These are phyloP conservation scores for Oryza australiensis DNA, from an alignment of 176 grass and related monocot genomes.

Conservation along the genomic window DNA sequence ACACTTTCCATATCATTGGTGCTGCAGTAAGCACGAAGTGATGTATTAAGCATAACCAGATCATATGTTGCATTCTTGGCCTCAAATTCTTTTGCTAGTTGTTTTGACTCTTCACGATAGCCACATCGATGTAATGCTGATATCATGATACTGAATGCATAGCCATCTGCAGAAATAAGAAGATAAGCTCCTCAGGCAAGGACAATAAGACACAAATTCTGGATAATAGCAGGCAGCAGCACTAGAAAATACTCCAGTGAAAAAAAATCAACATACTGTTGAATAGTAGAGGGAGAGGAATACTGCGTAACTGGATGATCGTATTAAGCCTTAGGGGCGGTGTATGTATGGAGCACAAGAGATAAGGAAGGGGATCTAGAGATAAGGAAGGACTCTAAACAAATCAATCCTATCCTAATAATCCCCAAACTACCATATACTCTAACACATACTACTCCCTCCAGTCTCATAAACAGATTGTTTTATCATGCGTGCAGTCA, in stretches of 20 bases:
- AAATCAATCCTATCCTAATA: too few species aligned
- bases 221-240: neutral
- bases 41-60: slow-evolving; percentile 93
- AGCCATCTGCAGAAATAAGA: slow-evolving; percentile 77
- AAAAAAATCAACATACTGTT: neutral
- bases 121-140: slow-evolving; percentile 81
- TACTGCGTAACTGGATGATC: too few species aligned
- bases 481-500: too few species aligned
- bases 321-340: too few species aligned
- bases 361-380: too few species aligned
- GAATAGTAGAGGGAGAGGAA: too few species aligned
- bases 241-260: neutral
- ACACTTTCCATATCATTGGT: slow-evolving; percentile 85
- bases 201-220: slow-evolving; percentile 14
- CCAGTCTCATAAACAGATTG: too few species aligned
- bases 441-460: neutral
- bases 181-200: slow-evolving; percentile 27
- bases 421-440: too few species aligned
- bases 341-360: too few species aligned
- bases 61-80: slow-evolving; percentile 69
- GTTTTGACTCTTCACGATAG: slow-evolving; percentile 70
- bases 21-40: slow-evolving; percentile 84
- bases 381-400: too few species aligned
- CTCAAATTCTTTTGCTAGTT: slow-evolving; percentile 93
- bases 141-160: slow-evolving; percentile 95